These are phyloP conservation scores for Seminavis robusta DNA, from an alignment of 108 stramenopile species.

Conservation along the genomic window DNA sequence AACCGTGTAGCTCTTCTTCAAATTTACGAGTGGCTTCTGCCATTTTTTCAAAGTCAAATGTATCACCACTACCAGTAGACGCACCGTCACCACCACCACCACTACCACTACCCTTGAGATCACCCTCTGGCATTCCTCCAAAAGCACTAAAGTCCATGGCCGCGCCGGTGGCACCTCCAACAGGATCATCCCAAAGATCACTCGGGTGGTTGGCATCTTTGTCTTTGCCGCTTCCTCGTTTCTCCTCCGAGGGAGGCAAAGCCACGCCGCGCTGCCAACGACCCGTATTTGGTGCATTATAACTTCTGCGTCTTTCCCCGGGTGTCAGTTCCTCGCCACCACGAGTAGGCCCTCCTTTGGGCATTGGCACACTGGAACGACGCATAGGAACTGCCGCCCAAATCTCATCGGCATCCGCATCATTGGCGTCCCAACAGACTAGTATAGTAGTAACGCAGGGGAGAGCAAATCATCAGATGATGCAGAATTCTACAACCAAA, in stretches of 20 bases:
- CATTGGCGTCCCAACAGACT: constrained; percentile 85
- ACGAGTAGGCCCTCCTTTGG: constrained; percentile 16
- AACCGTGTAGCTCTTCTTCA: constrained; percentile 71
- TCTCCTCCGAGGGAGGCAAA: constrained; percentile 3
- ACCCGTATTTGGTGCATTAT: constrained; percentile 3
- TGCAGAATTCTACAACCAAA: constrained; percentile 1
- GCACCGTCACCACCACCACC: constrained; percentile 5
- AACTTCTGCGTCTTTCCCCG: constrained; percentile 20
- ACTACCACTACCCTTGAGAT: constrained; percentile 25
- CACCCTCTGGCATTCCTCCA: constrained; percentile 63
- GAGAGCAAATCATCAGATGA: not conserved
- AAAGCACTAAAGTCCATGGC: constrained; percentile 82
- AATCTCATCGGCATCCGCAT: constrained; percentile 65
- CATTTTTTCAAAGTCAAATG: constrained; percentile 83
- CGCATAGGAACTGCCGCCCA: constrained; percentile 53
- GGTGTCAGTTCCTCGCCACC: constrained; percentile 8
- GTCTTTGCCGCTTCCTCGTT: constrained; percentile 23
- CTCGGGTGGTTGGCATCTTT: constrained; percentile 60
- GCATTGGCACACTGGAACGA: not conserved
- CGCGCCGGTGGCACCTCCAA: constrained; percentile 46
- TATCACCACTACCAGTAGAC: not conserved
- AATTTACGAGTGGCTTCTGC: constrained; percentile 60
- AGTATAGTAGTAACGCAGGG: constrained; percentile 1
- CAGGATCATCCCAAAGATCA: constrained; percentile 88
- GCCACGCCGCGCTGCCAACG: constrained; percentile 7